These are phyloP conservation scores for Pholiota microspora DNA, from an alignment of 768 basidiomycete species.

Conservation along the genomic window DNA sequence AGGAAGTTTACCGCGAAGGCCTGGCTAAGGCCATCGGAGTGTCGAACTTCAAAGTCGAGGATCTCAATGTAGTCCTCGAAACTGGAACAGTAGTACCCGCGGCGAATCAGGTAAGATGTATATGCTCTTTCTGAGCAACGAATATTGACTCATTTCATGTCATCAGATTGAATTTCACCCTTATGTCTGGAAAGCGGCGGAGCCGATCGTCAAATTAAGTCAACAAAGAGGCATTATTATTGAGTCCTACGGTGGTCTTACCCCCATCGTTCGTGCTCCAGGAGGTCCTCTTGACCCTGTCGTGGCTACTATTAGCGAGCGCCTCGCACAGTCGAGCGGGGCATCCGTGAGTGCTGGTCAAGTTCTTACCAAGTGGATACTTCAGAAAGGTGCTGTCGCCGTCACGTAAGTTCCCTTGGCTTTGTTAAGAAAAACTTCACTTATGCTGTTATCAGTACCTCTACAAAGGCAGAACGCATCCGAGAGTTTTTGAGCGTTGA, in stretches of 20 bases:
- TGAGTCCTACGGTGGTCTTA: conserved; percentile 65
- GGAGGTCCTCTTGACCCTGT: conserved; percentile 63
- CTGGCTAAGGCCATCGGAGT: conserved; percentile 63
- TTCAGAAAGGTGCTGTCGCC: conserved; percentile 59
- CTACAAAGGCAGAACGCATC: conserved; percentile 45
- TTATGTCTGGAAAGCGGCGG: conserved; percentile 62
- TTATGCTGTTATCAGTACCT: conserved; percentile 33
- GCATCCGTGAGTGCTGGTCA: conserved; percentile 53
- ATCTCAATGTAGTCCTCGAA: conserved; percentile 52
- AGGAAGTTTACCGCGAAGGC: conserved; percentile 47
- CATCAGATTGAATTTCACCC: conserved; percentile 66
- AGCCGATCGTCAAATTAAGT: conserved; percentile 52
- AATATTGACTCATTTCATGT: no score
- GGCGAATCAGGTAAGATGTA: conserved; percentile 59
- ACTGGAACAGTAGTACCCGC: conserved; percentile 54
- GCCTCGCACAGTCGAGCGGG: conserved; percentile 42
- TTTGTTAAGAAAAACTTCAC: background rate
- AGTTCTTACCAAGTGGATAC: conserved; percentile 67
- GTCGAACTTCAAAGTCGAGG: conserved; percentile 59
- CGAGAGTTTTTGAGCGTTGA: conserved; percentile 40
- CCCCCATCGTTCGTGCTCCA: conserved; percentile 35
- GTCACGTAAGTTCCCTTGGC: conserved; percentile 49
- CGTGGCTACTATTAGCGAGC: conserved; percentile 47
- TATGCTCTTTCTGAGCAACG: background rate
- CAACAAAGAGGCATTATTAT: conserved; percentile 59